Base-by-base conservation (phyloP, 2,329 filamentous ascomycete genomes). In the Fusarium sp. region DNA sequence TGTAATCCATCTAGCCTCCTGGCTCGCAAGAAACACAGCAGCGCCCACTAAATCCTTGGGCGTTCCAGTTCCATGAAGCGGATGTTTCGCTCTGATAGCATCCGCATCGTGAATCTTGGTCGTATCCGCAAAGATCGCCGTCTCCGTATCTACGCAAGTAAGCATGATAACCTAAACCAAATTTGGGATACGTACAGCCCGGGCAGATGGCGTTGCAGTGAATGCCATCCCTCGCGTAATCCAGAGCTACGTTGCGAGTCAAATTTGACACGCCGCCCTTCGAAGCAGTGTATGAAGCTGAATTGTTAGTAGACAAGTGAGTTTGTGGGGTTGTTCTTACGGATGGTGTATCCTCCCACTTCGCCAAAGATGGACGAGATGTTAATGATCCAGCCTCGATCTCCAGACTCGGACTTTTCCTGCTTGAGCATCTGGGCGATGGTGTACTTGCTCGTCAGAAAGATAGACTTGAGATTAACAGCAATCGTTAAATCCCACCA, bases 181-280 rank as follows among this genome's bases (percentile, higher is more conserved):
- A 6, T 3, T 13, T 0, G 3, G 17, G 5, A 4, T 11, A 44
- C 62, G 52, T 19, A 71, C 71, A 87, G 7, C 85, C 85, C 6
- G 85, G 85, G 53, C 84, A 85, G 7, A 87, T 78, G 0, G 83
- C 83, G 67, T 87, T 87, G 33, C 81, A 80, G 62, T 87, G 84
- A 25, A 87, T 84, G 1, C 79, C 75, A 13, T 82, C 71, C 1
- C 72, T 71, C 0, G 81, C 84, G 64, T 84, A 85, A 40, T 87
- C 85, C 35, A 83, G 62, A 0, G 84, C 84, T 0, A 84, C 77
- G 10, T 80, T 75, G 33, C 80, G 78, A 0, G 84, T 87, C 6
- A 87, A 62, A n/a, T 82, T 82, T 4, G 81, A 76, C 0, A 86
- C 83, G 0, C 82, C 84, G 7, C 82, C 83, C 62, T 87, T 87